Evolutionary conservation across 768 basidiomycete species (phyloP).

Genomic region (Boletellus emodensis): DNA sequence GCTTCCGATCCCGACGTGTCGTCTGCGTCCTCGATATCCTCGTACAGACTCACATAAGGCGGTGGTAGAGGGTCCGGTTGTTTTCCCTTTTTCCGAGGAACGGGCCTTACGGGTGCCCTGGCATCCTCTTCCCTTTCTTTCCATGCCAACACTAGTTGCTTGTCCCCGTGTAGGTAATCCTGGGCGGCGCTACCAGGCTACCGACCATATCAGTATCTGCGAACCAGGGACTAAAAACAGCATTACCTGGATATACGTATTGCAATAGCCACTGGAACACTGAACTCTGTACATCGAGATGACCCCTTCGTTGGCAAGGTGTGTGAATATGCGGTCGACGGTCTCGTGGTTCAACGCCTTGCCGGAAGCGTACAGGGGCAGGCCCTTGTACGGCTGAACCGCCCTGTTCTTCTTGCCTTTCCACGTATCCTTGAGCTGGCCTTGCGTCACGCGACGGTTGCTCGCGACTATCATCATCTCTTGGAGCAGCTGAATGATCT

Average conservation of each 20-base stretch:
- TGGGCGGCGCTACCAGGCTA: conserved; percentile 19
- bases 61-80: conserved; percentile 3
- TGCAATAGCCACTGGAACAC: conserved; percentile 48
- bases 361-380: conserved; percentile 53
- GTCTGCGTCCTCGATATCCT: conserved; percentile 28
- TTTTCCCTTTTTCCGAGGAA: conserved; percentile 21
- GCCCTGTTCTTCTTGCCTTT: conserved; percentile 52
- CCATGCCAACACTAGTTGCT: conserved; percentile 22
- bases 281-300: conserved; percentile 45
- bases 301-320: conserved; percentile 47
- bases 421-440: conserved; percentile 59
- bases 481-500: conserved; percentile 57
- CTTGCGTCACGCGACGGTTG: conserved; percentile 53
- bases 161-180: conserved; percentile 20
- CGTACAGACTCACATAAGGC: conserved; percentile 19
- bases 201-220: conserved; percentile 1
- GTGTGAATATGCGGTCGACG: conserved; percentile 62
- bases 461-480: conserved; percentile 31
- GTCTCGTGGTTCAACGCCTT: conserved; percentile 47
- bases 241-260: conserved; percentile 50
- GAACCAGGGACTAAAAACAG: neutral
- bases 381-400: conserved; percentile 44
- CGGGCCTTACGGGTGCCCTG: conserved; percentile 5
- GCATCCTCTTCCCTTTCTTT: conserved; percentile 20
- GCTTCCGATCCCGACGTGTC: conserved; percentile 17